Evolutionary conservation across 306 rosid species (phyloP), one percentile per base, ranked within the genome.

Genomic region (Quercus dentata): DNA sequence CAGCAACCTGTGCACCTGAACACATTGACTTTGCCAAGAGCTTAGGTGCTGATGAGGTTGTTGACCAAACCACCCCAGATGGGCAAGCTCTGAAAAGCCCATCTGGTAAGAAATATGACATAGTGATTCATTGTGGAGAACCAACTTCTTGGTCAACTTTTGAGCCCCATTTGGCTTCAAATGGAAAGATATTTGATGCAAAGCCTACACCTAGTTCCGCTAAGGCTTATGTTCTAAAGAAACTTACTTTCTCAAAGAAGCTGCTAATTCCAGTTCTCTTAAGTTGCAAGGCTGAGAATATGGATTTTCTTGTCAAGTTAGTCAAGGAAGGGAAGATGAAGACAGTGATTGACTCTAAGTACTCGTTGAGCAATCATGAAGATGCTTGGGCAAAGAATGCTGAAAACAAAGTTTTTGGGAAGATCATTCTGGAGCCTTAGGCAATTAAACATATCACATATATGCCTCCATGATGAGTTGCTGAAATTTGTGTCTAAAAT

Each of bases 11-110:
- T 28, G 97, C 92, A 1, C 90, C 92, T 13, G 89, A 93, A 21
- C 86, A 92, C 82, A 27, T 89, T 14, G 89, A 86, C 44, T 54
- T 92, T 15, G 94, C 91, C 59, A 85, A 82, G 87, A 77, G 85
- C 84, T 73, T 88, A 71, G 92, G 96, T 1, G 97, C 94, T 20
- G 94, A 92, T 73, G 96, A 89, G 89, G 89, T 92, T 79, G 86
- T 92, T 51, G 96, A 92, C 86, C 88, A 87, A 80, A 89, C 54
- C 65, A 85, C 91, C 23, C 91, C 91, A 19, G 91, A 87, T 20
- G 92, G 93, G 68, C 88, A 74, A 46, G 81, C 92, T 25, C 79
- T 90, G 9, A 87, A 49, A 82, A 89, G 97, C 78, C 91, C 92
- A 12, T 92, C 92, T 1, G 93, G 91, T 61, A 81, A 33, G 81